Conservation (phyloP, 352 stramenopile genomes). For the Plasmopara muralis region DNA sequence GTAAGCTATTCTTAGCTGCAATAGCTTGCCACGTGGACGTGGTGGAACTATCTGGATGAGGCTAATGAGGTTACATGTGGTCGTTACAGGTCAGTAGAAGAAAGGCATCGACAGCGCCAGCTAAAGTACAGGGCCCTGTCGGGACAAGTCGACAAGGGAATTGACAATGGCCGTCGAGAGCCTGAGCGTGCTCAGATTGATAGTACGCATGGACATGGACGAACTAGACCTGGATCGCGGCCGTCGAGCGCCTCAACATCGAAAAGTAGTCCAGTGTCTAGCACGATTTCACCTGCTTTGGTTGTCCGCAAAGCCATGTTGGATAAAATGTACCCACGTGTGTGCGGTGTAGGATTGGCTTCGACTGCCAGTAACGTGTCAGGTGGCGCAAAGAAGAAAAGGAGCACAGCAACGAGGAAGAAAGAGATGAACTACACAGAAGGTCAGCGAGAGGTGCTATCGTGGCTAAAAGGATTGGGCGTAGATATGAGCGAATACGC, state of each 20-base stretch:
- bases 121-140: conserved; percentile 35
- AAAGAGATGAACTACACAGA: conserved; percentile 51
- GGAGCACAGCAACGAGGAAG: conserved; percentile 22
- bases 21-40: not conserved
- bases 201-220: conserved; percentile 9
- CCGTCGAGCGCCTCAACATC: conserved; percentile 19
- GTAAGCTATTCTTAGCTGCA: conserved; percentile 13
- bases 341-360: conserved; percentile 40
- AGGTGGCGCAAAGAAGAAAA: conserved; percentile 28
- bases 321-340: conserved; percentile 75
- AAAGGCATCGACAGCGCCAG: conserved; percentile 49
- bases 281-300: conserved; percentile 11
- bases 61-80: conserved; percentile 7
- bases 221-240: conserved; percentile 16
- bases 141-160: conserved; percentile 12
- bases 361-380: conserved; percentile 18
- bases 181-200: conserved; percentile 16
- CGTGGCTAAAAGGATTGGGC: conserved; percentile 61
- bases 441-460: conserved; percentile 69
- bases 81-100: conserved; percentile 39
- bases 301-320: conserved; percentile 60
- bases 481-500: conserved; percentile 84
- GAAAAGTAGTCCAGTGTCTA: conserved; percentile 10
- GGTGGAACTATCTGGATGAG: not conserved
- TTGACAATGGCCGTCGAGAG: conserved; percentile 14